These are phyloP conservation scores for Auriculariales sp. DNA, from an alignment of 768 basidiomycete species.

Conservation along the genomic window DNA sequence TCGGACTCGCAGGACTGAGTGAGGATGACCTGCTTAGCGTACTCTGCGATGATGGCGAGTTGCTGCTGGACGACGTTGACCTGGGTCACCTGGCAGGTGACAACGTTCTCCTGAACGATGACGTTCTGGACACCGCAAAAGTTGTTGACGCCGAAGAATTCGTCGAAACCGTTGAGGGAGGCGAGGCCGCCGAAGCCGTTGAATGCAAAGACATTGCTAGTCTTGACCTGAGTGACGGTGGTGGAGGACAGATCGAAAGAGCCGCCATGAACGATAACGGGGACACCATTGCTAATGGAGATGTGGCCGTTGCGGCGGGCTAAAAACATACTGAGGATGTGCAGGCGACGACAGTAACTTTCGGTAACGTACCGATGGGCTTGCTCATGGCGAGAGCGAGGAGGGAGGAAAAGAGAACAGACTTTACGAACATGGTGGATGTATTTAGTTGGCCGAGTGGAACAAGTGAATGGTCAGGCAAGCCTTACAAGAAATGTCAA, in stretches of 20 bases:
- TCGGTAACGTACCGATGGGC: too few species aligned
- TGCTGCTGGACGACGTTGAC: slow-evolving; percentile 4
- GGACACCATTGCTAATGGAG: neutral
- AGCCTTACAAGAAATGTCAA: too few species aligned
- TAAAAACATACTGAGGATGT: neutral
- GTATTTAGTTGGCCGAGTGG: too few species aligned
- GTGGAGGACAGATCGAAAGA: neutral
- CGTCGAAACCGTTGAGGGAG: slow-evolving; percentile 5
- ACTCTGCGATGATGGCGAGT: slow-evolving; percentile 5
- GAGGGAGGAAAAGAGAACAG: neutral
- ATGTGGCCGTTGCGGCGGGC: neutral
- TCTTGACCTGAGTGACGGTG: neutral
- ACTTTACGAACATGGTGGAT: neutral
- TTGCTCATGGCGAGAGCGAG: neutral
- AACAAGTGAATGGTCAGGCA: too few species aligned
- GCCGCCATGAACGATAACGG: neutral
- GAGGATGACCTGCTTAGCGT: slow-evolving; percentile 4
- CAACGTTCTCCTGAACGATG: slow-evolving; percentile 1
- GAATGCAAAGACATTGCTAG: slow-evolving; percentile 1
- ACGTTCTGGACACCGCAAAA: slow-evolving; percentile 1
- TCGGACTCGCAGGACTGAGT: slow-evolving; percentile 5
- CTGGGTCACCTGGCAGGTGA: slow-evolving; percentile 2
- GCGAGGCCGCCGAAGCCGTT: slow-evolving; percentile 1
- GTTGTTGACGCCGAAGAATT: slow-evolving; percentile 4
- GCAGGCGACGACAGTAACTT: neutral